phyloP scores from a whole-genome alignment of 2,329 filamentous ascomycete genomes.

The Exophiala calicioides region DNA sequence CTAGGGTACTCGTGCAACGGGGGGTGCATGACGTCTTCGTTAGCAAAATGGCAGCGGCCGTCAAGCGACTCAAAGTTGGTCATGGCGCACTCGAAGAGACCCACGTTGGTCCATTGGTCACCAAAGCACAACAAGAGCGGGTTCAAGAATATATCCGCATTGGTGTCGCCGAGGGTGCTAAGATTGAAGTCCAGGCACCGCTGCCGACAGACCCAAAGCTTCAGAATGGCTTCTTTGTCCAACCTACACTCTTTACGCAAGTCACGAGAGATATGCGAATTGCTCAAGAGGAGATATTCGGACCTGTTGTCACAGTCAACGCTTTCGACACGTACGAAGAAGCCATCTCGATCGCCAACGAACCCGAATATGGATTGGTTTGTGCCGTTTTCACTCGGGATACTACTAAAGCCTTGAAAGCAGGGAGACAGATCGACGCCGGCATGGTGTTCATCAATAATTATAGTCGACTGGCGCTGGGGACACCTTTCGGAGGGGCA shows the following conservation, averaged over 20 bases:
- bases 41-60: slow-evolving; percentile 7
- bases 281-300: slow-evolving; percentile 63
- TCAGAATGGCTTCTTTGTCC: slow-evolving; percentile 57
- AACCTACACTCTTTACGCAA: slow-evolving; percentile 60
- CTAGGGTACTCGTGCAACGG: slow-evolving; percentile 19
- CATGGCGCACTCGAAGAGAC: slow-evolving; percentile 17
- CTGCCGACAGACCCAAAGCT: slow-evolving; percentile 33
- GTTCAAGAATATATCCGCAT: slow-evolving; percentile 41
- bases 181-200: slow-evolving; percentile 40
- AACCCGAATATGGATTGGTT: slow-evolving; percentile 54
- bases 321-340: slow-evolving; percentile 63
- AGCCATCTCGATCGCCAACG: slow-evolving; percentile 59
- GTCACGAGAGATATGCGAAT: slow-evolving; percentile 57
- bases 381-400: slow-evolving; percentile 61
- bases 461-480: slow-evolving; percentile 33
- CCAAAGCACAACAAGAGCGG: slow-evolving; percentile 19
- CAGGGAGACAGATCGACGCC: slow-evolving; percentile 56
- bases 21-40: slow-evolving; percentile 21
- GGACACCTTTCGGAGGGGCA: slow-evolving; percentile 68
- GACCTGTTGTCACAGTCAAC: slow-evolving; percentile 63
- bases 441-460: slow-evolving; percentile 63
- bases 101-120: slow-evolving; percentile 25
- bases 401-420: slow-evolving; percentile 49
- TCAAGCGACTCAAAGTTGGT: slow-evolving; percentile 17
- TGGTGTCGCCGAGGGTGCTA: slow-evolving; percentile 53